Evolutionary conservation across 2,329 filamentous ascomycete species (phyloP).

Genomic region (Phyllosticta capitalensis): DNA sequence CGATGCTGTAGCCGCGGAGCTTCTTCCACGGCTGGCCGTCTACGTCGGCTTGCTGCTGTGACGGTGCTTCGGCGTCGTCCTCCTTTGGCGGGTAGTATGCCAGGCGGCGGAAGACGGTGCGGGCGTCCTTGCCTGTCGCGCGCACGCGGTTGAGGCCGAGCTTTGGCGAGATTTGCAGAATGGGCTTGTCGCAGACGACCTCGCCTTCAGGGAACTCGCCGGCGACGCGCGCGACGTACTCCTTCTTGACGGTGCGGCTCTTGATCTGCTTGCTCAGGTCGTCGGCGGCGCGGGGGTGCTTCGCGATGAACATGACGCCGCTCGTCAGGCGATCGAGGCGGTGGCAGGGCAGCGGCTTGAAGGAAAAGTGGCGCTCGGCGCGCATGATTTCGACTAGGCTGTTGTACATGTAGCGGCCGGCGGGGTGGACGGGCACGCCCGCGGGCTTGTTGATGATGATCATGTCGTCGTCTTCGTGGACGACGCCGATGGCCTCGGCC

Average conservation of each 20-base stretch:
- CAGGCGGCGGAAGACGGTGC: slow-evolving; percentile 81
- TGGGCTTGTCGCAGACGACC: slow-evolving; percentile 84
- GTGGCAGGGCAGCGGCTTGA: slow-evolving; percentile 68
- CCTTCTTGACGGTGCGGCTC: slow-evolving; percentile 77
- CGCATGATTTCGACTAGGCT: slow-evolving; percentile 90
- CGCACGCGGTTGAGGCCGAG: slow-evolving; percentile 89
- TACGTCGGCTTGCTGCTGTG: slow-evolving; percentile 19
- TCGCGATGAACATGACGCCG: slow-evolving; percentile 96
- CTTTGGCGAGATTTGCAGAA: slow-evolving; percentile 89
- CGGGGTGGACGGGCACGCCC: slow-evolving; percentile 89
- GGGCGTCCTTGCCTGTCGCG: slow-evolving; percentile 80
- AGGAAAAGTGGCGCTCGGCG: slow-evolving; percentile 53
- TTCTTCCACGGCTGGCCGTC: slow-evolving; percentile 41
- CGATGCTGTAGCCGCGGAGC: slow-evolving; percentile 76
- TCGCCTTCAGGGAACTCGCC: slow-evolving; percentile 89
- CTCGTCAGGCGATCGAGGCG: slow-evolving; percentile 89
- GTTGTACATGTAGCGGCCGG: slow-evolving; percentile 93
- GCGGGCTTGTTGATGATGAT: slow-evolving; percentile 96
- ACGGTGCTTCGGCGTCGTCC: slow-evolving; percentile 12
- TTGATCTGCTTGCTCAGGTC: slow-evolving; percentile 66
- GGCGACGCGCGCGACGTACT: slow-evolving; percentile 86
- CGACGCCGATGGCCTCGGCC: slow-evolving; percentile 64
- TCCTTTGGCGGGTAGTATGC: slow-evolving; percentile 69
- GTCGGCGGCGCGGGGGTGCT: slow-evolving; percentile 71
- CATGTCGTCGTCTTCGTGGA: slow-evolving; percentile 87